These are phyloP conservation scores for Strigomonas oncopelti DNA, from an alignment of 208 protist species.

Conservation along the genomic window DNA sequence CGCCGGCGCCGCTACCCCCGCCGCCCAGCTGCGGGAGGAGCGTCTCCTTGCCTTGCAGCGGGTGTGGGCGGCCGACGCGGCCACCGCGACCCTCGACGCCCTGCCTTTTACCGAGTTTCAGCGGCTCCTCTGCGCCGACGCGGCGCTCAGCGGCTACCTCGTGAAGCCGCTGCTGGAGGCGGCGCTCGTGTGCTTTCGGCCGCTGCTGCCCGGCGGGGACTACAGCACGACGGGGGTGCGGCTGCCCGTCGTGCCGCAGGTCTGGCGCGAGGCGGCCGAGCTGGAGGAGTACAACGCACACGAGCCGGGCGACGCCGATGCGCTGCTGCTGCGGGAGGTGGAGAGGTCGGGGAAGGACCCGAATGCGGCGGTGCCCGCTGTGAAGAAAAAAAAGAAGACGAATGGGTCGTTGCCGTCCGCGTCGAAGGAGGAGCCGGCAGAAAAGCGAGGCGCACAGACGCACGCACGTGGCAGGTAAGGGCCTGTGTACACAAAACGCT, in stretches of 20 bases:
- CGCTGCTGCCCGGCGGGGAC: slow-evolving; percentile 20
- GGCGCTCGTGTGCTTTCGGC: slow-evolving; percentile 33
- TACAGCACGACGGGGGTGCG: slow-evolving; percentile 9
- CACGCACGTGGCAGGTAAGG: not conserved
- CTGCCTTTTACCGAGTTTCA: not conserved
- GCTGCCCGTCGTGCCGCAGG: slow-evolving; percentile 29
- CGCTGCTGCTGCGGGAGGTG: slow-evolving; percentile 38
- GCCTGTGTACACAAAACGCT: not conserved
- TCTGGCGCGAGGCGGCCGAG: slow-evolving; percentile 29
- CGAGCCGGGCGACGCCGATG: slow-evolving; percentile 39
- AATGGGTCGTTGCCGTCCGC: not conserved
- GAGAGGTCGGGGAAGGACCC: slow-evolving; percentile 29
- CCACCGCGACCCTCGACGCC: not conserved
- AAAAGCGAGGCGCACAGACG: not conserved
- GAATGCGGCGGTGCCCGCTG: slow-evolving; percentile 12
- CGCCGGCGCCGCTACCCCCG: too few relatives aligned
- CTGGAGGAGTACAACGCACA: slow-evolving; percentile 30
- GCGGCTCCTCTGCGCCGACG: not conserved
- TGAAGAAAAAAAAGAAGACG: slow-evolving; percentile 18
- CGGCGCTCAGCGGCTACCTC: slow-evolving; percentile 6
- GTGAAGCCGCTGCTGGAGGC: slow-evolving; percentile 51
- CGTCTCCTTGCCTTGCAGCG: not conserved
- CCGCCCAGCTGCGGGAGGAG: too few relatives aligned
- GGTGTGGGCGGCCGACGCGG: not conserved
- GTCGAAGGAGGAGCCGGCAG: not conserved